A percentile compares a stretch with the other conserved stretches of the same genome.
Evolutionary conservation across 495 filamentous ascomycete species (phyloP).

Genomic region (Poronia punctata): DNA sequence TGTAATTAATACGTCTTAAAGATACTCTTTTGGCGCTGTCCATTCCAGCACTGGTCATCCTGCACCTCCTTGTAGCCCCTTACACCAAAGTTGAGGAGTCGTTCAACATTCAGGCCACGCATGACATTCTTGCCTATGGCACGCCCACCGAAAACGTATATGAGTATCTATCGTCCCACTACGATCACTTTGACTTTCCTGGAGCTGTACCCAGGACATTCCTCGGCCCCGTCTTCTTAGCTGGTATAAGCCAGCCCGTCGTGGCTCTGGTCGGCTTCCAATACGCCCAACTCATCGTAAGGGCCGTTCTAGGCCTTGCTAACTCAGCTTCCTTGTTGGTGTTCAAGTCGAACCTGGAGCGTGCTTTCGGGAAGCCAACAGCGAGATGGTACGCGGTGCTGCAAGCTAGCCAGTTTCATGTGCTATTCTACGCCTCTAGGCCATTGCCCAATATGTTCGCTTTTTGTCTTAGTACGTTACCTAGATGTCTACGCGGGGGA

Average conservation of each 20-base stretch:
- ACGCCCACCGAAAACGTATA: conserved; percentile 53
- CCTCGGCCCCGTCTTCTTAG: conserved; percentile 66
- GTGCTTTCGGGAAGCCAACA: conserved; percentile 60
- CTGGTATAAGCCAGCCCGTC: conserved; percentile 60
- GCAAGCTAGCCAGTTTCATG: conserved; percentile 83
- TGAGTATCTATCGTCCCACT: conserved; percentile 47
- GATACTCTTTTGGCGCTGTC: conserved; percentile 47
- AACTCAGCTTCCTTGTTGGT: conserved; percentile 62
- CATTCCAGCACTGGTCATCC: conserved; percentile 59
- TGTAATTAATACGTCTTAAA: conserved; percentile 14
- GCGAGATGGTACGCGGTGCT: conserved; percentile 79
- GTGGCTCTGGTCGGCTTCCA: conserved; percentile 39
- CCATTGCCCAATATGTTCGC: conserved; percentile 97
- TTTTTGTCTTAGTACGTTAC: conserved; percentile 64
- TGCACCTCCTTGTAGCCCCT: conserved; percentile 73
- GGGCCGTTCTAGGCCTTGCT: conserved; percentile 69
- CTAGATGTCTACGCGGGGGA: not conserved
- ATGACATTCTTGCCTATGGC: conserved; percentile 80
- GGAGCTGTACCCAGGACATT: conserved; percentile 90
- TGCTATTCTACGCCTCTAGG: conserved; percentile 88
- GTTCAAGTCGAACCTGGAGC: conserved; percentile 57
- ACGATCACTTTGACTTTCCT: conserved; percentile 89
- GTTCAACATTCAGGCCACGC: conserved; percentile 92
- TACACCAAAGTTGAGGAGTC: conserved; percentile 99
- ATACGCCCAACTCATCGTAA: conserved; percentile 50